Conservation (phyloP, 352 stramenopile genomes). For the Phytophthora fragariaefolia region DNA sequence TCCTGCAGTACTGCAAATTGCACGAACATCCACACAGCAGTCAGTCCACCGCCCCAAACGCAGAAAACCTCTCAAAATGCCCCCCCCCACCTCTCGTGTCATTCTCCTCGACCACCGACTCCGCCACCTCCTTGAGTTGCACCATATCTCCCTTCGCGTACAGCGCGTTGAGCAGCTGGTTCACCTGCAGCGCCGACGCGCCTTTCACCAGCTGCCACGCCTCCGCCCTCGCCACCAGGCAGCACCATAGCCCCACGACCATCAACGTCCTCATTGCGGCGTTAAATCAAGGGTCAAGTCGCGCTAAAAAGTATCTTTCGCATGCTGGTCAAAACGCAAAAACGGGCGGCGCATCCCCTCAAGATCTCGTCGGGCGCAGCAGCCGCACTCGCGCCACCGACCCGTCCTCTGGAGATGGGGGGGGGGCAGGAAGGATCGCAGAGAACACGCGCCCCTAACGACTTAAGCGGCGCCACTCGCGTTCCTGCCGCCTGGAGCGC, state of each 20-base stretch:
- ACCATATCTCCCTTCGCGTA: constrained; percentile 57
- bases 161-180: constrained; percentile 39
- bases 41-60: neutral
- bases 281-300: no score
- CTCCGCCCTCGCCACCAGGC: neutral
- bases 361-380: constrained; percentile 17
- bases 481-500: constrained; percentile 8
- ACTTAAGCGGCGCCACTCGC: constrained; percentile 18
- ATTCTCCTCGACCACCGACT: constrained; percentile 53
- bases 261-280: neutral
- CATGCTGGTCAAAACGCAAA: constrained; percentile 21
- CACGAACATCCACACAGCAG: no score
- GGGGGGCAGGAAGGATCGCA: neutral
- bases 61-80: neutral
- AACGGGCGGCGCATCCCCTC: neutral
- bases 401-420: neutral
- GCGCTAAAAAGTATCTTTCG: constrained; percentile 26
- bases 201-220: constrained; percentile 18
- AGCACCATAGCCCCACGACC: constrained; percentile 5
- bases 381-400: constrained; percentile 1
- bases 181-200: constrained; percentile 37
- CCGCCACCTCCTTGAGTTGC: constrained; percentile 47
- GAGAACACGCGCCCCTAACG: constrained; percentile 11
- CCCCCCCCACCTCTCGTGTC: constrained; percentile 35
- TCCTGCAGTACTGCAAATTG: constrained; percentile 36